A percentile compares a stretch with the other conserved stretches of the same genome.
These are phyloP conservation scores for Przewalskia tangutica DNA, from an alignment of 257 asterid species.

Conservation along the genomic window DNA sequence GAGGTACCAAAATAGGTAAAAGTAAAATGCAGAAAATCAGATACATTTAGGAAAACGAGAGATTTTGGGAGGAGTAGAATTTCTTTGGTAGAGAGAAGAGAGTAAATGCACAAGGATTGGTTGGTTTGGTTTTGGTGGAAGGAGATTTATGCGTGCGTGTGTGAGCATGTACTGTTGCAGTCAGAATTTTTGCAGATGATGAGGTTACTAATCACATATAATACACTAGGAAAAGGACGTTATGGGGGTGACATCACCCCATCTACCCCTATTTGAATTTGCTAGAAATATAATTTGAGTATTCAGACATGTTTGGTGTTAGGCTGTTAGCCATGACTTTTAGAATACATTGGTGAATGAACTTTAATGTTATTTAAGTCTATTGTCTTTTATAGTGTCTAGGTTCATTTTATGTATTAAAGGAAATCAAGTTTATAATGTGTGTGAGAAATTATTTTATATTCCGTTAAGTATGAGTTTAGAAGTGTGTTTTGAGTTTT, in stretches of 20 bases:
- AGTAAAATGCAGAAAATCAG: slow-evolving; percentile 14
- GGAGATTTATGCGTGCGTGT: slow-evolving; percentile 68
- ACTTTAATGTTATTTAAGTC: too few species aligned
- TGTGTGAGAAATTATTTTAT: too few species aligned
- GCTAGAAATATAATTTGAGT: not conserved
- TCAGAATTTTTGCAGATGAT: not conserved
- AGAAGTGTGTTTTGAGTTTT: too few species aligned
- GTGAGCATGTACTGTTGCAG: slow-evolving; percentile 21
- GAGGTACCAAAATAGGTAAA: slow-evolving; percentile 49
- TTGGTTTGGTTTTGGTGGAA: slow-evolving; percentile 43
- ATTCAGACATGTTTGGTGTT: not conserved
- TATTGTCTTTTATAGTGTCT: too few species aligned
- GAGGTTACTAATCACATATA: not conserved
- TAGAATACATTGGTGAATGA: too few species aligned
- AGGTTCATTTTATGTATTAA: too few species aligned
- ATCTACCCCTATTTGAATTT: not conserved
- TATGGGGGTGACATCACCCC: not conserved
- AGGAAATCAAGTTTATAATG: too few species aligned
- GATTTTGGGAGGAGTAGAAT: not conserved
- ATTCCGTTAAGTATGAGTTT: too few species aligned
- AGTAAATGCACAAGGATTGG: slow-evolving; percentile 39
- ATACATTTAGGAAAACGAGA: slow-evolving; percentile 7
- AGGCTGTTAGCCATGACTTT: too few species aligned
- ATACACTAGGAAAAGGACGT: not conserved
- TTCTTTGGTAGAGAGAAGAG: not conserved